Evolutionary conservation across 176 grass and related monocot genomes (phyloP).

Genomic region (Phoenix dactylifera): DNA sequence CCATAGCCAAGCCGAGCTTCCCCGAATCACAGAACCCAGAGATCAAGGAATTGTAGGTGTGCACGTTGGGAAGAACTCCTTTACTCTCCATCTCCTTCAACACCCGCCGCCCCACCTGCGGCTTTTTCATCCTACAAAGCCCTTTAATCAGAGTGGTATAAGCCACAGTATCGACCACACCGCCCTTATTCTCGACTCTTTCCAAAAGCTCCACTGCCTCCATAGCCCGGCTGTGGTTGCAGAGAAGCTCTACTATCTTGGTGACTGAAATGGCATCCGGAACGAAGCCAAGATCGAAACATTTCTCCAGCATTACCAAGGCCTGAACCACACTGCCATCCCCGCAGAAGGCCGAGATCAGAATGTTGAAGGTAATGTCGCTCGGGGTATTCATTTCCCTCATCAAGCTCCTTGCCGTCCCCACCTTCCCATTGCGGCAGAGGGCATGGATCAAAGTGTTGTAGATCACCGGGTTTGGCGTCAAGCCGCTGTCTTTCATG

Average conservation of each 20-base stretch:
- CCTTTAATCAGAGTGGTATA: constrained; percentile 38
- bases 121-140: constrained; percentile 22
- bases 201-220: constrained; percentile 28
- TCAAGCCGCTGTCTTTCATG: constrained; percentile 23
- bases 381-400: constrained; percentile 20
- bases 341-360: constrained; percentile 28
- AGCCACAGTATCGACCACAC: constrained; percentile 20
- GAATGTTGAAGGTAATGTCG: constrained; percentile 33
- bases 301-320: constrained; percentile 30
- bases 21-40: constrained; percentile 26
- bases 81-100: constrained; percentile 34
- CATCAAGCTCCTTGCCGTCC: constrained; percentile 24
- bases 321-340: constrained; percentile 23
- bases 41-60: constrained; percentile 29
- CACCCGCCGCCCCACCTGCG: constrained; percentile 14
- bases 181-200: constrained; percentile 26
- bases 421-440: constrained; percentile 19
- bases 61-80: constrained; percentile 31
- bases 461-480: constrained; percentile 28
- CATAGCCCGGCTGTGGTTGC: constrained; percentile 11
- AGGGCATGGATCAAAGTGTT: constrained; percentile 31
- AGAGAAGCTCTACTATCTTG: constrained; percentile 30
- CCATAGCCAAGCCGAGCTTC: constrained; percentile 10
- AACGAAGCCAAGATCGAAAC: constrained; percentile 29
- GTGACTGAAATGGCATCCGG: constrained; percentile 23